These are phyloP conservation scores for Populus tomentosa DNA, from an alignment of 441 rosid genomes.

Conservation along the genomic window DNA sequence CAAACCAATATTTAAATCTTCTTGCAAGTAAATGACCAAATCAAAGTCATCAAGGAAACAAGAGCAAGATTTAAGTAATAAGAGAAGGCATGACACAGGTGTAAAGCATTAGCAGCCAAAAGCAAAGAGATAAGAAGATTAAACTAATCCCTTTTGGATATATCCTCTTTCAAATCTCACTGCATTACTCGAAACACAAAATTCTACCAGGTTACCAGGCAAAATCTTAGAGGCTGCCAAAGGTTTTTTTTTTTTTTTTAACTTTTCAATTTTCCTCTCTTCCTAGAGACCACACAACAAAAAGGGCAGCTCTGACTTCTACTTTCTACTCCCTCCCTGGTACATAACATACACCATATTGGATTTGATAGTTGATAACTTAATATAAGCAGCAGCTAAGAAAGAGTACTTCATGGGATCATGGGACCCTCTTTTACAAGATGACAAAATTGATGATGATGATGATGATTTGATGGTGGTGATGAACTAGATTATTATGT, in stretches of 20 bases:
- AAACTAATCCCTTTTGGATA: too few species aligned
- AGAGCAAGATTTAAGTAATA: background rate
- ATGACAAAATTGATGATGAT: conserved; percentile 23
- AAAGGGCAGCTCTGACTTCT: conserved; percentile 27
- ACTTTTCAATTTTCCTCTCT: background rate
- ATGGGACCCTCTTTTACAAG: conserved; percentile 31
- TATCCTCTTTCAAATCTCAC: conserved; percentile 10
- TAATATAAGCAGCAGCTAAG: conserved; percentile 8
- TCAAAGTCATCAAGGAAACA: background rate
- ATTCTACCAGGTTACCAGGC: conserved; percentile 28
- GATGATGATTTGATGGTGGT: conserved; percentile 12
- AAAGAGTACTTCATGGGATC: conserved; percentile 10
- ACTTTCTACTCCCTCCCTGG: conserved; percentile 3
- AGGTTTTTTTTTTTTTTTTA: background rate
- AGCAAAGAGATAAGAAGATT: background rate
- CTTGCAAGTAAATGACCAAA: background rate
- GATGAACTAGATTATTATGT: background rate
- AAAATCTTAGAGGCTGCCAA: conserved; percentile 32
- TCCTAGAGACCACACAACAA: conserved; percentile 19
- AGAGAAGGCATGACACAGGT: background rate
- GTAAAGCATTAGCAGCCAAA: conserved; percentile 18
- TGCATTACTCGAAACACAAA: conserved; percentile 25
- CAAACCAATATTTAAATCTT: too few species aligned
- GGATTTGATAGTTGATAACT: background rate
- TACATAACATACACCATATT: conserved; percentile 1